Evolutionary conservation across 2,329 filamentous ascomycete genomes (phyloP).

Genomic region (Fusarium buxicola): DNA sequence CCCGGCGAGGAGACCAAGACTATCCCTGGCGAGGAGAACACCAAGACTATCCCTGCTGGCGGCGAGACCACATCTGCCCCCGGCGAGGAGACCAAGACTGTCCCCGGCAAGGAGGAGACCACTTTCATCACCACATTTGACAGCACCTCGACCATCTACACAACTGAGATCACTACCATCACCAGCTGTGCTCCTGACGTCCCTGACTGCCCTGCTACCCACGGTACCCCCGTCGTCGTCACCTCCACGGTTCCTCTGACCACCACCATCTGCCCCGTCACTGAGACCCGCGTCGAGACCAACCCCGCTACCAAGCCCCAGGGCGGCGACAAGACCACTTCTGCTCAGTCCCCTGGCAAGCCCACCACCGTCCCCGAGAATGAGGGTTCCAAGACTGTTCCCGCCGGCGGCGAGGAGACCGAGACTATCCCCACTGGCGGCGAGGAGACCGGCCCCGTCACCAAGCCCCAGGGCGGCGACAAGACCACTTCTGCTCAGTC

Average conservation of each 20-base stretch:
- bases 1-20: conserved; percentile 19
- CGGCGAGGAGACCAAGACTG: conserved; percentile 61
- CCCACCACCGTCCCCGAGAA: conserved; percentile 44
- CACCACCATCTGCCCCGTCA: conserved; percentile 72
- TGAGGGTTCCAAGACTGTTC: conserved; percentile 34
- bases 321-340: conserved; percentile 30
- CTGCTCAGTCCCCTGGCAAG: conserved; percentile 28
- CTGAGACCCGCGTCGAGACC: conserved; percentile 56
- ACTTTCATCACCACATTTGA: conserved; percentile 53
- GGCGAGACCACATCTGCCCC: conserved; percentile 61
- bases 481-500: conserved; percentile 30
- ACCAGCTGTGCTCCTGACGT: conserved; percentile 60
- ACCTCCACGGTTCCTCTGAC: conserved; percentile 67
- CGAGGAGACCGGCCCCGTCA: conserved; percentile 29
- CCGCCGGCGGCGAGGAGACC: conserved; percentile 28
- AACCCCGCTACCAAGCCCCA: conserved; percentile 28
- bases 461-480: conserved; percentile 25
- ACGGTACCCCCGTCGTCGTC: conserved; percentile 58
- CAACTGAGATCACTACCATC: conserved; percentile 62
- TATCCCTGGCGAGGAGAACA: conserved; percentile 26
- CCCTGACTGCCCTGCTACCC: conserved; percentile 63
- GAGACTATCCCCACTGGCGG: conserved; percentile 10
- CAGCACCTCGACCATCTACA: conserved; percentile 63
- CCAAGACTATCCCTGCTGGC: conserved; percentile 53
- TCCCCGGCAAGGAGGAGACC: conserved; percentile 12